Base-by-base conservation (phyloP, 1,139 yeast species). In the Candida neerlandica region DNA sequence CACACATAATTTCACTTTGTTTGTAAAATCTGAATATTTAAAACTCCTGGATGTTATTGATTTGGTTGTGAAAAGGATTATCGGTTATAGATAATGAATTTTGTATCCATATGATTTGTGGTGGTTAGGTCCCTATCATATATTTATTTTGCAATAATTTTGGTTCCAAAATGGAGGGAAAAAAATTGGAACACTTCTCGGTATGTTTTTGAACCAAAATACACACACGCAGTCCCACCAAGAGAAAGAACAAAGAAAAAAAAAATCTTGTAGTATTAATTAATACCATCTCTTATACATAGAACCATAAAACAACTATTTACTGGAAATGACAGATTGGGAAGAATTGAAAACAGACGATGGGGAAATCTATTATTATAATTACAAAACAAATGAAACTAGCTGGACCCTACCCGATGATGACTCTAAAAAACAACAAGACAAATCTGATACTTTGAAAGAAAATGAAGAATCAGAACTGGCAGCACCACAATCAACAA, bases 401-500 rank as follows among this genome's bases (percentile, higher is more conserved):
- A 81, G 85, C 44, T 91, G 97, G 96, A 89, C 86, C 7, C 81
- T 84, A 55, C 97, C 97, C 0, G 81, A 72, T 27, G 84, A 76
- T 48, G 54, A 59, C 4, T 30, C 32, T 3, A 19, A 19, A 5
- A 30, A 27, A 3, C 27, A 27, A 7, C 27, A 27, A 7, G 37
- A 30, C 2, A n/a, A 41, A 41, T n/a, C n/a, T 19, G 27, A 38
- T 40, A 43, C 29, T 16, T 15, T 30, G 14, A 12, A 14, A 34
- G 37, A 34, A 18, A 34, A 5, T 6, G n/a, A n/a, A 16, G 27
- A 23, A 23, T 7, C 10, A 37, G 71, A 71, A 34, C 10, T 59
- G 78, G 34, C 63, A 61, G 7, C 12, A 18, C n/a, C 12, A 18
- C n/a, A 34, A 14, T 4, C 35, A 14, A 33, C 27, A 4, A 7